Evolutionary conservation across 2,329 filamentous ascomycete genomes (phyloP).

Genomic region (Tympanopsis confertula): DNA sequence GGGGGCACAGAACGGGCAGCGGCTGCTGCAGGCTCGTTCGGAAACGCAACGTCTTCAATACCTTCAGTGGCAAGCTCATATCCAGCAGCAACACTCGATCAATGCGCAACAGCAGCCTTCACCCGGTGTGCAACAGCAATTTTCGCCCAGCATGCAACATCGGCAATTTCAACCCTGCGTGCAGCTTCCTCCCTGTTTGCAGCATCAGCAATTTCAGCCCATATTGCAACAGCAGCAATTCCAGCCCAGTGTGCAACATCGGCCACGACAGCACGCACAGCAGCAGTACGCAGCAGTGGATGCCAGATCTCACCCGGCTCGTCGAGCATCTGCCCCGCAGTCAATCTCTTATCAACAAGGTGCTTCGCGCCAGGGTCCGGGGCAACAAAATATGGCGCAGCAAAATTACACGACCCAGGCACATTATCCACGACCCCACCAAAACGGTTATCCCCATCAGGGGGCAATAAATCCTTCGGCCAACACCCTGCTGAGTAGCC

Average conservation of each 20-base stretch:
- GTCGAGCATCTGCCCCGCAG: too few relatives aligned
- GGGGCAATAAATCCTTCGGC: conserved; percentile 1
- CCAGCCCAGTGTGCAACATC: background rate
- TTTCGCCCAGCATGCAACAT: conserved; percentile 2
- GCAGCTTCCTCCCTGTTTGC: conserved; percentile 2
- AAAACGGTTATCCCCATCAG: conserved; percentile 5
- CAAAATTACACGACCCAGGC: conserved; percentile 1
- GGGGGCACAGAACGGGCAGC: too few relatives aligned
- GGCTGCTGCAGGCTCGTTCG: too few relatives aligned
- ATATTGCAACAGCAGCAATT: conserved; percentile 2
- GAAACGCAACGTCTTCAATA: too few relatives aligned
- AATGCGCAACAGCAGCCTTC: too few relatives aligned
- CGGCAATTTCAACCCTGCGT: conserved; percentile 3
- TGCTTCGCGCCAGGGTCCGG: conserved; percentile 4
- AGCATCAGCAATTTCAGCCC: conserved; percentile 5
- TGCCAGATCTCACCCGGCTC: conserved; percentile 5
- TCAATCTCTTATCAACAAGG: too few relatives aligned
- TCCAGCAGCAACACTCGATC: background rate
- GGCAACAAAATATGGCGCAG: conserved; percentile 6
- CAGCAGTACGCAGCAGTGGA: conserved; percentile 6
- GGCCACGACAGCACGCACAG: conserved; percentile 5
- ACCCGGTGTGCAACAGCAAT: conserved; percentile 5
- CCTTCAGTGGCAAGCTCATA: too few relatives aligned
- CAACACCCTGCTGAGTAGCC: too few relatives aligned
- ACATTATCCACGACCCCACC: conserved; percentile 4